Conservation (phyloP, 208 protist genomes). For the Balamuthia mandrillaris region DNA sequence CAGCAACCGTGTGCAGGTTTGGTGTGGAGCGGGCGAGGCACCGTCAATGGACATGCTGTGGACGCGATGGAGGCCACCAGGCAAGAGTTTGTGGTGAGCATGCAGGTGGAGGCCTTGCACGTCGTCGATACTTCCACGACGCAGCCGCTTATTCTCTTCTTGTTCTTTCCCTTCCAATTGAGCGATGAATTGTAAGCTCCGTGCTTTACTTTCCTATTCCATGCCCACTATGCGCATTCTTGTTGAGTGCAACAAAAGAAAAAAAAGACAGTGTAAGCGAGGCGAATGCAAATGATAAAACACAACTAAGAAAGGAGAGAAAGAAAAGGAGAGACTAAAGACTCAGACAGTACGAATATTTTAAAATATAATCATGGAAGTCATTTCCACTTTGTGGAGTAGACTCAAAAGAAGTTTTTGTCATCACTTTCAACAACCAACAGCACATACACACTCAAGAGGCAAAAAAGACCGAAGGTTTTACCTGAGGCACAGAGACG, state of each 20-base stretch:
- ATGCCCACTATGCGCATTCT: background rate
- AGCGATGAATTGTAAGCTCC: background rate
- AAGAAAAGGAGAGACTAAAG: too few species aligned
- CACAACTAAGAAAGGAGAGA: too few species aligned
- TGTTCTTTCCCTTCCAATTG: background rate
- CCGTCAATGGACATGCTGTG: too few species aligned
- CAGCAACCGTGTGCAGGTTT: too few species aligned
- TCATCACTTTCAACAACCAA: background rate
- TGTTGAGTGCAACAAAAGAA: background rate
- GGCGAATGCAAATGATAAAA: background rate
- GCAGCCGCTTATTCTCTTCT: too few species aligned
- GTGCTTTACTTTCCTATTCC: background rate
- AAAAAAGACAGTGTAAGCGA: background rate
- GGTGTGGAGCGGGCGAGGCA: too few species aligned
- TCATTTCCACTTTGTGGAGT: background rate
- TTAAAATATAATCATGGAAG: slow-evolving; percentile 62
- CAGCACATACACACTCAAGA: background rate
- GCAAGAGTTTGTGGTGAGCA: too few species aligned
- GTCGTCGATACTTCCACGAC: too few species aligned
- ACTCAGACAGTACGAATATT: too few species aligned
- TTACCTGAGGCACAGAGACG: background rate
- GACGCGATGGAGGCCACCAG: too few species aligned
- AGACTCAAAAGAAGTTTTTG: background rate
- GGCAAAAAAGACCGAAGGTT: background rate
- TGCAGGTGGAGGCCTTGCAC: too few species aligned